Evolutionary conservation across 192 early-diverging fungal genomes (phyloP).

Genomic region (Rhizophlyctis rosea): DNA sequence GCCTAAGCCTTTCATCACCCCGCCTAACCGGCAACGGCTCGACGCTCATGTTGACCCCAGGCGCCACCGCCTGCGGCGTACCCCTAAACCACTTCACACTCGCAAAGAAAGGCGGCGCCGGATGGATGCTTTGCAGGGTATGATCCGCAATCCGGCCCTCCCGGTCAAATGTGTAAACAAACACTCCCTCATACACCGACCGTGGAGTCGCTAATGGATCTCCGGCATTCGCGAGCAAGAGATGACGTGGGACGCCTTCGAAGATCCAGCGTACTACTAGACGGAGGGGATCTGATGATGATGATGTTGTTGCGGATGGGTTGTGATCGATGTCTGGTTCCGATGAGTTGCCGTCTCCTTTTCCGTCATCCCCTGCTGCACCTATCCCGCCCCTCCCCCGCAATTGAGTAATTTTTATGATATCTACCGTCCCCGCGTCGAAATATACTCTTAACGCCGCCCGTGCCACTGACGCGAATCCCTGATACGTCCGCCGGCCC

Average conservation of each 20-base stretch:
- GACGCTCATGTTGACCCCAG: not conserved
- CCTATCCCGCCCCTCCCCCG: not conserved
- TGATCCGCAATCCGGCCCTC: conserved; percentile 33
- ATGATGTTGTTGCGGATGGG: not conserved
- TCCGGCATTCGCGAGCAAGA: conserved; percentile 7
- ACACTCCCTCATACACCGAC: conserved; percentile 40
- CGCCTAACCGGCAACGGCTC: not conserved
- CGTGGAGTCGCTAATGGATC: conserved; percentile 15
- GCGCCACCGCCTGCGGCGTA: not conserved
- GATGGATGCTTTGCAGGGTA: conserved; percentile 32
- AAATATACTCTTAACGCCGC: conserved; percentile 4
- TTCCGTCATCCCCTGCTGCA: not conserved
- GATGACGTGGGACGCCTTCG: conserved; percentile 38
- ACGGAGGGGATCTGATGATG: not conserved
- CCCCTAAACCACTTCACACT: conserved; percentile 24
- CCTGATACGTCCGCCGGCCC: conserved; percentile 14
- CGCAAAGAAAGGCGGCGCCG: conserved; percentile 27
- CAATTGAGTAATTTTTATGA: conserved; percentile 11
- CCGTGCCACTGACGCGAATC: conserved; percentile 3
- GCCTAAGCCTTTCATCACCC: no score
- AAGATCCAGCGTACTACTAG: conserved; percentile 42
- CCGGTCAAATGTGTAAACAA: conserved; percentile 36
- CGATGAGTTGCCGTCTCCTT: not conserved
- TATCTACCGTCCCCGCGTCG: conserved; percentile 7
- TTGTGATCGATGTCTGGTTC: not conserved